Conservation (phyloP, 768 basidiomycete genomes). For the Favolaschia claudopus region DNA sequence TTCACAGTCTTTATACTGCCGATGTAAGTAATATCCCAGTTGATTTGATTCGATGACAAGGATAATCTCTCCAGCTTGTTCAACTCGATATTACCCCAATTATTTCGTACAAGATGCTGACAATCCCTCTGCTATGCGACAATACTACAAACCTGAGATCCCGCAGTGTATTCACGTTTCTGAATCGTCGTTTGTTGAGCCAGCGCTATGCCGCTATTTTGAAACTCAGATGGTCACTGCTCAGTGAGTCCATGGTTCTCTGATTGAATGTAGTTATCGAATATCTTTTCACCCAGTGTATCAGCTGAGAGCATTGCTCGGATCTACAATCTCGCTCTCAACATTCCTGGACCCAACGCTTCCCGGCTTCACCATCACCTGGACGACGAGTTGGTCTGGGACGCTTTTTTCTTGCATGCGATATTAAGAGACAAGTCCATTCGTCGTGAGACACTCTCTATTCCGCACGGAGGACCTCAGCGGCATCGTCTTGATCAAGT, state of each 20-base stretch:
- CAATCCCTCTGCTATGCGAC: neutral
- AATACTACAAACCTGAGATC: neutral
- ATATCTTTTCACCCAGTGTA: no score
- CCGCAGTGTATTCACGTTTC: neutral
- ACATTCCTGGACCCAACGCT: neutral
- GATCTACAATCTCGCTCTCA: neutral
- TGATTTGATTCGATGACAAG: no score
- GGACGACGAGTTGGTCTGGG: neutral
- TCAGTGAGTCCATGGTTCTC: neutral
- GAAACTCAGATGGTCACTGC: conserved; percentile 2
- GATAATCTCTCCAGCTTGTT: neutral
- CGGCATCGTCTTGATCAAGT: neutral
- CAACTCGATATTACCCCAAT: neutral
- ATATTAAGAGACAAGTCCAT: neutral
- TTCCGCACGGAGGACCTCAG: neutral
- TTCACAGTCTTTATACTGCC: neutral
- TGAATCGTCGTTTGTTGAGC: neutral
- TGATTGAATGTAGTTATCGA: no score
- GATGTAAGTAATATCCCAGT: neutral
- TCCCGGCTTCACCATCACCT: neutral
- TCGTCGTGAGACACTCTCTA: neutral
- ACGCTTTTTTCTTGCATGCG: neutral
- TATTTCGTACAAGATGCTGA: neutral
- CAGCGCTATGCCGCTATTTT: neutral
- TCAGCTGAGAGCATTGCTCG: neutral